These are phyloP conservation scores for Kregervanrija fluxuum DNA, from an alignment of 805 yeast genomes.

Conservation along the genomic window DNA sequence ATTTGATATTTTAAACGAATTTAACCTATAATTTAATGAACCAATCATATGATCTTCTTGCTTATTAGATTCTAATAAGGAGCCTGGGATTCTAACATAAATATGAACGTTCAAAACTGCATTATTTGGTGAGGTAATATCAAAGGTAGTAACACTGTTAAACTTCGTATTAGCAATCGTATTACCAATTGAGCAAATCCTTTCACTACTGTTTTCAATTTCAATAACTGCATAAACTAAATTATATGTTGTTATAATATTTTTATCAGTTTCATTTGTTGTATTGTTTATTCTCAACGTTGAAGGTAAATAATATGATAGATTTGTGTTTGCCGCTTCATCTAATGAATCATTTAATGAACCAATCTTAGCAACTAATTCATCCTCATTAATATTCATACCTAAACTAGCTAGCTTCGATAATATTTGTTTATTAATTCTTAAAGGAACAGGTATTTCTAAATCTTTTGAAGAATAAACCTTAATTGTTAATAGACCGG, in stretches of 20 bases:
- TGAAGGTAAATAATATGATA: slow-evolving; percentile 39
- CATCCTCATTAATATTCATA: slow-evolving; percentile 28
- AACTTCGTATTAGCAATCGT: slow-evolving; percentile 72
- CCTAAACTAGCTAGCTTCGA: slow-evolving; percentile 61
- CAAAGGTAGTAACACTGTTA: slow-evolving; percentile 87
- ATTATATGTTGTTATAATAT: slow-evolving; percentile 36
- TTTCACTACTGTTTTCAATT: slow-evolving; percentile 88
- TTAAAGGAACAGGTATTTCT: slow-evolving; percentile 62
- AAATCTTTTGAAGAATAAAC: slow-evolving; percentile 65
- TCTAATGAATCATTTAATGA: slow-evolving; percentile 21
- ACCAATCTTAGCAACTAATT: slow-evolving; percentile 28
- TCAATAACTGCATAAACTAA: slow-evolving; percentile 83
- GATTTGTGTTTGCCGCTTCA: slow-evolving; percentile 20
- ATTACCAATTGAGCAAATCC: slow-evolving; percentile 82
- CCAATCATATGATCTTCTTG: slow-evolving; percentile 72
- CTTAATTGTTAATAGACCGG: slow-evolving; percentile 74
- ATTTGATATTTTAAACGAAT: slow-evolving; percentile 12
- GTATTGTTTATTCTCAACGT: slow-evolving; percentile 25
- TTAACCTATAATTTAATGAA: slow-evolving; percentile 53
- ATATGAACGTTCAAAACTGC: slow-evolving; percentile 58
- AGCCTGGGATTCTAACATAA: slow-evolving; percentile 70
- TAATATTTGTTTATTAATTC: slow-evolving; percentile 54
- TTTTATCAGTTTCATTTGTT: slow-evolving; percentile 31
- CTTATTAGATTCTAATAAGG: slow-evolving; percentile 35
- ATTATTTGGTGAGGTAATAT: slow-evolving; percentile 54